These are phyloP conservation scores for Murraya paniculata DNA, from an alignment of 345 rosid genomes.

Conservation along the genomic window DNA sequence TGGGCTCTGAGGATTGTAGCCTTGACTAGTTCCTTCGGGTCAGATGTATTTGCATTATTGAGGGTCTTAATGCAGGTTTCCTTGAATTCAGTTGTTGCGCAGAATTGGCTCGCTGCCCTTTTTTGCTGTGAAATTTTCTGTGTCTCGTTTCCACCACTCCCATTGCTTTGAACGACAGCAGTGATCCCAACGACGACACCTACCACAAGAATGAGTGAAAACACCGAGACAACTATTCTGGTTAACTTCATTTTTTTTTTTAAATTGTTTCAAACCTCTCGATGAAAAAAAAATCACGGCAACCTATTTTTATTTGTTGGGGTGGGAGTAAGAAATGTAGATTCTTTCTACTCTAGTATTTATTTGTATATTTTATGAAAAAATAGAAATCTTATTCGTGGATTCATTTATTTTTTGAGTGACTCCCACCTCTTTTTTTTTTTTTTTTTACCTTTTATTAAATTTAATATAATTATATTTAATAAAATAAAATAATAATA, in stretches of 20 bases:
- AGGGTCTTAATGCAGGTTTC: conserved; percentile 53
- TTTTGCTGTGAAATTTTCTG: conserved; percentile 23
- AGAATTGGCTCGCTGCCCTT: conserved; percentile 41
- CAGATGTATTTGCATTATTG: conserved; percentile 27
- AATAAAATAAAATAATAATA: too few species aligned
- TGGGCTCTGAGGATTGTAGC: conserved; percentile 40
- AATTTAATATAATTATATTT: too few species aligned
- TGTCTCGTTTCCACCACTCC: not conserved
- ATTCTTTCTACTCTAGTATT: too few species aligned
- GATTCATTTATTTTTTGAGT: too few species aligned
- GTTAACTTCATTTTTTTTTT: not conserved
- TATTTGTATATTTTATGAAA: too few species aligned
- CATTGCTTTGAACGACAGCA: conserved; percentile 12
- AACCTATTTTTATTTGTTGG: too few species aligned
- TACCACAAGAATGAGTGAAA: conserved; percentile 46
- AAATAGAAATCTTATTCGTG: too few species aligned
- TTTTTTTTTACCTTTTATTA: too few species aligned
- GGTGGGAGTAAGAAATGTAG: too few species aligned
- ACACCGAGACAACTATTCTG: conserved; percentile 32
- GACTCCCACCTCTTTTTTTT: too few species aligned
- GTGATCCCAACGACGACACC: conserved; percentile 42
- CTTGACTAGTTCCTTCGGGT: conserved; percentile 48
- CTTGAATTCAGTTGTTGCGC: conserved; percentile 44
- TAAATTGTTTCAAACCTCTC: not conserved
- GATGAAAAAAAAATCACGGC: too few species aligned